Conservation (phyloP, 345 rosid species). For the Leavenworthia alabamica region DNA sequence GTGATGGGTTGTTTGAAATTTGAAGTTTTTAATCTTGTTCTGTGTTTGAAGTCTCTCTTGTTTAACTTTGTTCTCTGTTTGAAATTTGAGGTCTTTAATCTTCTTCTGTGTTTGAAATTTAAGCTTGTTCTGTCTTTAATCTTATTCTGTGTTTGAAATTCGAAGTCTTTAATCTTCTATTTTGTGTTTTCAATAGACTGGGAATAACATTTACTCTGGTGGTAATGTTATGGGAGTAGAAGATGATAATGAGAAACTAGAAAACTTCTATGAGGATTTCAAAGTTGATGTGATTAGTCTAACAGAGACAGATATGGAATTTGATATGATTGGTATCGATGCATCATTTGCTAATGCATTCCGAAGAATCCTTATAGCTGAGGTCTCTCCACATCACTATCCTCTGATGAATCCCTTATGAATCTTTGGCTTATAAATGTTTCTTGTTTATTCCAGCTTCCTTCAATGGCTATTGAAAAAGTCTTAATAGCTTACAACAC, state of each 20-base stretch:
- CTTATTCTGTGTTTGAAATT: neutral
- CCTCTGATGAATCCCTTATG: neutral
- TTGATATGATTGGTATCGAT: conserved; percentile 88
- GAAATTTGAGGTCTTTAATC: no score
- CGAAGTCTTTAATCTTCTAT: no score
- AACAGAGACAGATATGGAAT: conserved; percentile 59
- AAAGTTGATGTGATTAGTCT: conserved; percentile 56
- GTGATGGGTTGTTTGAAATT: neutral
- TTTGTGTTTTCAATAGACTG: conserved; percentile 53
- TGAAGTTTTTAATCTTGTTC: neutral
- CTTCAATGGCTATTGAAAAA: conserved; percentile 95
- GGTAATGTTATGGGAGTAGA: conserved; percentile 56
- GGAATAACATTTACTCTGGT: conserved; percentile 48
- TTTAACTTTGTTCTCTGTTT: neutral
- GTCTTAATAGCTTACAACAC: conserved; percentile 86
- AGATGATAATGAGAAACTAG: conserved; percentile 47
- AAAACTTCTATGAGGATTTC: conserved; percentile 46
- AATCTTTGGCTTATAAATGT: neutral
- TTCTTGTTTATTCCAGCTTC: conserved; percentile 45
- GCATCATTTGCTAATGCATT: conserved; percentile 83
- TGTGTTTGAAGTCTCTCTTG: no score
- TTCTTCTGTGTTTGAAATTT: conserved; percentile 29
- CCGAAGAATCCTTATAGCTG: conserved; percentile 84
- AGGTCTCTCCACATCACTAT: conserved; percentile 39
- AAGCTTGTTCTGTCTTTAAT: no score